phyloP scores from a whole-genome alignment of 768 basidiomycete species.

The Dacryopinax spathularia region DNA sequence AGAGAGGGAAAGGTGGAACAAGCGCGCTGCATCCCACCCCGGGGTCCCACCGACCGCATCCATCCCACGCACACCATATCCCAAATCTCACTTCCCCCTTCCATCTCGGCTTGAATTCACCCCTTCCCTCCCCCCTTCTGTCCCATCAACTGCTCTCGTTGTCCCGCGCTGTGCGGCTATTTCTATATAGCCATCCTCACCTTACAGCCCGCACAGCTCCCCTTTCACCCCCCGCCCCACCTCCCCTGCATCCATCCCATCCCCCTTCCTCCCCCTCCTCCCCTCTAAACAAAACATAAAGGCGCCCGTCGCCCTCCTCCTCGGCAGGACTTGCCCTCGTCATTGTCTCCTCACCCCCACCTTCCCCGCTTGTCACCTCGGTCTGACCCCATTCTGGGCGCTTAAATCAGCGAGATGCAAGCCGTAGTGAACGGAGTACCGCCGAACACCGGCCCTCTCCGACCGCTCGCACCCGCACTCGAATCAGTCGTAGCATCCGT shows the following conservation, averaged over 20 bases:
- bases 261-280: neutral
- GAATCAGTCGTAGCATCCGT: neutral
- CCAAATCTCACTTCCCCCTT: neutral
- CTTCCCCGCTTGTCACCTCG: neutral
- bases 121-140: no score
- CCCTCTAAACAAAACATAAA: neutral
- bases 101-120: neutral
- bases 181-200: neutral
- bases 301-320: neutral
- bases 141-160: neutral
- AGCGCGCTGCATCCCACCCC: neutral
- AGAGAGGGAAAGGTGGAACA: neutral
- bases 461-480: neutral
- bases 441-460: neutral
- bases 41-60: no score
- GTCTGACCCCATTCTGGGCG: neutral
- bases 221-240: neutral
- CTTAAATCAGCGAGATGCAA: neutral
- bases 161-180: conserved; percentile 1
- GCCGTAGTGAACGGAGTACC: neutral
- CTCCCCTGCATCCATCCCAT: neutral
- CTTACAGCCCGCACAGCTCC: neutral
- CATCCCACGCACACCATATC: neutral
- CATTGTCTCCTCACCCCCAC: neutral
- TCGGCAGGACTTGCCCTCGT: neutral